Base-by-base conservation (phyloP, 1,284 basidiomycete species). In the Calocybe gambosa region DNA sequence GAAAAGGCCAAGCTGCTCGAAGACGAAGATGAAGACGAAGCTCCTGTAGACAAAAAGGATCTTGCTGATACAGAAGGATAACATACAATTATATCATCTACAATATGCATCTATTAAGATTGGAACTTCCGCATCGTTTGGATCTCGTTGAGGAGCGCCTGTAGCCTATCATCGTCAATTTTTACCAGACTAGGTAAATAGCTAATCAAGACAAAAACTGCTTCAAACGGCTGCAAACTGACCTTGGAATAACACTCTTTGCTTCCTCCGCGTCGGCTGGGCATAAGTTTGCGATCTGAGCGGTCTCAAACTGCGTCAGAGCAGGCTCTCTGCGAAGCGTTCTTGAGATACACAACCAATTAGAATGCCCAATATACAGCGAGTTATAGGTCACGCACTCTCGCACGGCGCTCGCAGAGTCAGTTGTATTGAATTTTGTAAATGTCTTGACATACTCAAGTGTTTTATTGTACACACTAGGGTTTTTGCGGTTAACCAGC, bases 401-500 rank as follows among this genome's bases (percentile, higher is more conserved):
- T 78, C 92, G 85, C 49, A 93, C 91, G 43, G 89, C 87, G 57
- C 84, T 82, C 6, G 89, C 87, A 19, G 89, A 85, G 58, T 93
- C 90, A 7, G 85, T 85, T 23, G 88, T 89, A 55, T 85, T 87
- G 67, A 93, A 93, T 63, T 93, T 89, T 3, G 89, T 80, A 62
- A 95, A 95, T 7, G 85, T 89, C 61, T 87, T 87, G 52, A 94
- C 91, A 60, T 94, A 94, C 55, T 93, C 91, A 39, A 89, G 71
- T 0, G 93, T 93, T 64, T 95, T 94, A 65, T 90, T 92, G 63
- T 90, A 93, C 10, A 95, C 90, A 33, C 91, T 92, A 54, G 5
- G 41, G 6, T 34, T 34, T 38, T 34, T 38, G 10, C 37, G 20
- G 16, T n/a, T 31, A 23, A 43, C 39, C 6, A 50, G 31, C 31